These are phyloP conservation scores for Caloboletus firmus DNA, from an alignment of 1,284 basidiomycete species.

Conservation along the genomic window DNA sequence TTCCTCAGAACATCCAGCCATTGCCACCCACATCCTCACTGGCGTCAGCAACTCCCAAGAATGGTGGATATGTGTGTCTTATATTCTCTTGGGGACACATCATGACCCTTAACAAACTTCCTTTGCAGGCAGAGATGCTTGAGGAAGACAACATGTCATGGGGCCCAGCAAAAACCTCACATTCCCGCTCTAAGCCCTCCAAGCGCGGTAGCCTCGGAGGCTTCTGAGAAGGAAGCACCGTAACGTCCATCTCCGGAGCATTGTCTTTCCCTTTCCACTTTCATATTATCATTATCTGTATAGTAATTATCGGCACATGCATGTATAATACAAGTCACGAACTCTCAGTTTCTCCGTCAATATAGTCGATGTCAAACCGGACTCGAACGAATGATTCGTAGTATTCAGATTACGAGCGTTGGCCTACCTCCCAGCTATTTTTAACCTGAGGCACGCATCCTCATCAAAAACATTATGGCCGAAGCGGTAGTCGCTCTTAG, in stretches of 20 bases:
- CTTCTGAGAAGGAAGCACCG: conserved; percentile 10
- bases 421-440: conserved; percentile 6
- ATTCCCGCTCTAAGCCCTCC: conserved; percentile 4
- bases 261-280: neutral
- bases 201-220: conserved; percentile 8
- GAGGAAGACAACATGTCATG: conserved; percentile 34
- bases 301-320: conserved; percentile 3
- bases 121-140: conserved; percentile 28
- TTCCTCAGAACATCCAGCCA: conserved; percentile 12
- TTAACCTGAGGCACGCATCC: conserved; percentile 1
- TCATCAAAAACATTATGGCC: neutral
- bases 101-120: neutral
- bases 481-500: neutral
- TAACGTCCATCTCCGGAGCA: neutral
- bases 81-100: neutral
- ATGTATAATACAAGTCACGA: conserved; percentile 17
- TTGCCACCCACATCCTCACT: conserved; percentile 10
- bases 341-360: neutral
- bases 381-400: neutral
- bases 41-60: neutral
- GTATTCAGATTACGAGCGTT: neutral
- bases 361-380: neutral
- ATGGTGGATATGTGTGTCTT: conserved; percentile 20
- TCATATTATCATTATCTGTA: conserved; percentile 8
- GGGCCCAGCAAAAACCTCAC: conserved; percentile 6